Evolutionary conservation across 352 stramenopile genomes (phyloP).

Genomic region (Phytophthora melonis): DNA sequence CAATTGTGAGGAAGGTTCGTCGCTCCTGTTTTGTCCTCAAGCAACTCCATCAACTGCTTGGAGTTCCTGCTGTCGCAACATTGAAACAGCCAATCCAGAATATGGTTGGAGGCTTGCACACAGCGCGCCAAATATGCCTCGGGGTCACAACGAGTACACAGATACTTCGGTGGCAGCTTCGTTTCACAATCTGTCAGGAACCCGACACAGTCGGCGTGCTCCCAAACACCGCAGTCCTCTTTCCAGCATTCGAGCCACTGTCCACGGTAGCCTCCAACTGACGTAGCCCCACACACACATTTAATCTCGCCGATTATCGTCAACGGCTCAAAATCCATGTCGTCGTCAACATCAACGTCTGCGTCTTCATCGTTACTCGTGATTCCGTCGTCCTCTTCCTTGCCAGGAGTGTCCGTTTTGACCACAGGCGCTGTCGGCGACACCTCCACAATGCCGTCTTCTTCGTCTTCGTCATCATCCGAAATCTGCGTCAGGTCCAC

Average conservation of each 20-base stretch:
- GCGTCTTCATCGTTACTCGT: slow-evolving; percentile 22
- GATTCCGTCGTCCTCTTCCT: neutral
- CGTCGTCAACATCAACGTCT: slow-evolving; percentile 22
- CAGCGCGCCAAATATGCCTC: slow-evolving; percentile 42
- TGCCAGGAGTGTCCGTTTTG: neutral
- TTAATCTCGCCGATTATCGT: slow-evolving; percentile 58
- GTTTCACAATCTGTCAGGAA: slow-evolving; percentile 42
- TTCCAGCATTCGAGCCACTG: slow-evolving; percentile 79
- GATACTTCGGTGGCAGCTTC: slow-evolving; percentile 38
- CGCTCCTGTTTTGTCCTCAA: slow-evolving; percentile 40
- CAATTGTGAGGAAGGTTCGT: slow-evolving; percentile 42
- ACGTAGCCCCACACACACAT: slow-evolving; percentile 62
- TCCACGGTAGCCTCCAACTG: slow-evolving; percentile 60
- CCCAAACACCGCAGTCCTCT: slow-evolving; percentile 68
- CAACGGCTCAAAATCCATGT: slow-evolving; percentile 27
- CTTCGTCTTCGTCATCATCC: slow-evolving; percentile 15
- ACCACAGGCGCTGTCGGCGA: neutral
- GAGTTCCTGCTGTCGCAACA: slow-evolving; percentile 72
- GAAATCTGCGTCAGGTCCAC: slow-evolving; percentile 37
- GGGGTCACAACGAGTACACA: slow-evolving; percentile 62
- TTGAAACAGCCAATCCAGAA: slow-evolving; percentile 72
- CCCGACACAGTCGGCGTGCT: slow-evolving; percentile 80
- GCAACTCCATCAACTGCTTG: slow-evolving; percentile 57
- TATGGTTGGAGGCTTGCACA: slow-evolving; percentile 30
- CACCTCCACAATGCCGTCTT: slow-evolving; percentile 2